Base-by-base conservation (phyloP, 2,329 filamentous ascomycete species). In the Aspergillus tanneri region DNA sequence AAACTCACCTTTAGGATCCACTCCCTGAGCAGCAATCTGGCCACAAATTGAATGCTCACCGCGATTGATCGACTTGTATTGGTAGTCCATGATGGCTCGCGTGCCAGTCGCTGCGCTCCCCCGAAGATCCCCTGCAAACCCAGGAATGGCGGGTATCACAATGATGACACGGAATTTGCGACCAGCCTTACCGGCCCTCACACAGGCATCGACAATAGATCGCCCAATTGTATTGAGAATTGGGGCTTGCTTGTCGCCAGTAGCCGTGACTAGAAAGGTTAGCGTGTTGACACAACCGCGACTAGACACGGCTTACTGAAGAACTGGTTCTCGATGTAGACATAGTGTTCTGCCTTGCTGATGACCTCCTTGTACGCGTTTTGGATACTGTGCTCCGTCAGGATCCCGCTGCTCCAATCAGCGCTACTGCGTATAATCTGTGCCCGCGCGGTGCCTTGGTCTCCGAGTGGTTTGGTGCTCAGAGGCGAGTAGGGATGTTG, bases 311-410 rank as follows among this genome's bases (percentile, higher is more conserved):
- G 25, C 70, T 59, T 72, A 72, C 81, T 96, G 77, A 97, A 99
- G 75, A 97, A 97, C 63, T 99, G 93, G 62, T 97, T 97, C 69
- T 99, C 93, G 52, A 99, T 96, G 73, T 97, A 99, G 19, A 99
- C 87, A 59, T 84, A 96, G 66, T 97, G 92, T 70, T 96, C 76
- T 0, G 92, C 92, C 43, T 88, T 89, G 42, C 85, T 78, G 60
- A 97, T 97, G 23, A 95, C 74, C 54, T 96, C 89, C 16, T 76
- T 81, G 69, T 95, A 95, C 1, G 90, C 90, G 64, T 92, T 91
- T 52, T 85, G 83, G 53, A 96, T 92, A 0, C 90, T 95, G 66
- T 93, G 90, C 61, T 87, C 84, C 0, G 78, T 84, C 34, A 95
- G 70, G 50, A 96, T 93, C 3, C 92, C 92, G 63, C 88, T 95